Conservation (phyloP, 192 early-diverging fungal genomes). For the Backusella tarrabulga region DNA sequence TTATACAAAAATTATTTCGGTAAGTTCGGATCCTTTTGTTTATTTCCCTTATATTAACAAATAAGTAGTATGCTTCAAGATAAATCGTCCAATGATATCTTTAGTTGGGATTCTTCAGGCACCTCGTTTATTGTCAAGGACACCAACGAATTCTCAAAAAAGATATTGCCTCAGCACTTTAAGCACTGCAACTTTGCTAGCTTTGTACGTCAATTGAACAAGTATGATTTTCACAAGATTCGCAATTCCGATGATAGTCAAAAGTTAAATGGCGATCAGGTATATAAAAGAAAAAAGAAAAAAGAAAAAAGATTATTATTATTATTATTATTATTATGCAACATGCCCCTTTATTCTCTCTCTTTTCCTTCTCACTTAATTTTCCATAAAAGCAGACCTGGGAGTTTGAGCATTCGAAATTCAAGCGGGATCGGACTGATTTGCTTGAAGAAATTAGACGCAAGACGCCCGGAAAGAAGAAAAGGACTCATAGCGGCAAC, state of each 20-base stretch:
- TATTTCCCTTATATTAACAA: background rate
- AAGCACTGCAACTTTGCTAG: slow-evolving; percentile 72
- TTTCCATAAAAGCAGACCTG: background rate
- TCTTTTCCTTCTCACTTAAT: background rate
- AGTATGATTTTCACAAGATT: slow-evolving; percentile 79
- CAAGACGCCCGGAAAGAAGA: slow-evolving; percentile 24
- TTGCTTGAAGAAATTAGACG: slow-evolving; percentile 17
- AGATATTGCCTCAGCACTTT: slow-evolving; percentile 65
- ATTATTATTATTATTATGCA: background rate
- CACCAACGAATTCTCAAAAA: slow-evolving; percentile 65
- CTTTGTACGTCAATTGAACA: slow-evolving; percentile 76
- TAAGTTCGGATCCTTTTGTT: slow-evolving; percentile 7
- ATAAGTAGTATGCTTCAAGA: slow-evolving; percentile 66
- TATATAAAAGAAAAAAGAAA: background rate
- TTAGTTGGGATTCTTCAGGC: slow-evolving; percentile 62
- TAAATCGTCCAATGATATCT: slow-evolving; percentile 49
- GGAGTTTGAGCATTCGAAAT: slow-evolving; percentile 18
- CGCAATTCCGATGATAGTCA: slow-evolving; percentile 50
- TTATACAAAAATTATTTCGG: slow-evolving; percentile 23
- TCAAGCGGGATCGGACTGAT: slow-evolving; percentile 16
- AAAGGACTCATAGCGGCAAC: background rate
- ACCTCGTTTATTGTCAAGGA: slow-evolving; percentile 73
- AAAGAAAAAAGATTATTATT: no score
- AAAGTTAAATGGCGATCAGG: slow-evolving; percentile 55
- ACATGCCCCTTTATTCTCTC: background rate